Evolutionary conservation across 148 eudicot species (phyloP).

Genomic region (Rhododendron simsii): DNA sequence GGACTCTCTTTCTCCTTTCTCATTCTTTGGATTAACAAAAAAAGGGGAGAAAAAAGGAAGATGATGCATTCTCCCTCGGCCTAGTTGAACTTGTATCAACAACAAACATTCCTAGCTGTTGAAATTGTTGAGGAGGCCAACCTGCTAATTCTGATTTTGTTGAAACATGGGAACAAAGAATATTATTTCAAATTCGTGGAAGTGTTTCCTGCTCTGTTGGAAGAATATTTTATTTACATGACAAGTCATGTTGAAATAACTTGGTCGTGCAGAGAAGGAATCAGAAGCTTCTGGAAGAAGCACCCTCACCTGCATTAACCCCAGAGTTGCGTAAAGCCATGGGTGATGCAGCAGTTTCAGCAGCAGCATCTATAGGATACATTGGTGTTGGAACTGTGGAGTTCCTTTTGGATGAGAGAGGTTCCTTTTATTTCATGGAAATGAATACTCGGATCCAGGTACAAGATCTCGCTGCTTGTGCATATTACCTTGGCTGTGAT

Average conservation of each 20-base stretch:
- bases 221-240: background rate
- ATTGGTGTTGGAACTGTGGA: constrained; percentile 96
- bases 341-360: constrained; percentile 99
- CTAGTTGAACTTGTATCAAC: background rate
- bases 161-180: background rate
- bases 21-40: background rate
- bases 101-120: background rate
- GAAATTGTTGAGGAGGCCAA: background rate
- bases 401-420: constrained; percentile 97
- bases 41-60: background rate
- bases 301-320: constrained; percentile 97
- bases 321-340: constrained; percentile 88
- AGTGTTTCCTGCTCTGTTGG: background rate
- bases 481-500: background rate
- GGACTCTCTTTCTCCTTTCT: background rate
- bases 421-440: constrained; percentile 96
- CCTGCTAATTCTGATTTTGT: background rate
- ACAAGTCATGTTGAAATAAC: background rate
- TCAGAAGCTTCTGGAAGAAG: constrained; percentile 96
- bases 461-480: constrained; percentile 5
- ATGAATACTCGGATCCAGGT: constrained; percentile 98
- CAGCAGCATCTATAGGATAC: constrained; percentile 95
- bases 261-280: constrained; percentile 76
- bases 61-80: background rate
- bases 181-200: background rate